These are phyloP conservation scores for Lichtheimia corymbifera DNA, from an alignment of 371 early-diverging fungal species.

Conservation along the genomic window DNA sequence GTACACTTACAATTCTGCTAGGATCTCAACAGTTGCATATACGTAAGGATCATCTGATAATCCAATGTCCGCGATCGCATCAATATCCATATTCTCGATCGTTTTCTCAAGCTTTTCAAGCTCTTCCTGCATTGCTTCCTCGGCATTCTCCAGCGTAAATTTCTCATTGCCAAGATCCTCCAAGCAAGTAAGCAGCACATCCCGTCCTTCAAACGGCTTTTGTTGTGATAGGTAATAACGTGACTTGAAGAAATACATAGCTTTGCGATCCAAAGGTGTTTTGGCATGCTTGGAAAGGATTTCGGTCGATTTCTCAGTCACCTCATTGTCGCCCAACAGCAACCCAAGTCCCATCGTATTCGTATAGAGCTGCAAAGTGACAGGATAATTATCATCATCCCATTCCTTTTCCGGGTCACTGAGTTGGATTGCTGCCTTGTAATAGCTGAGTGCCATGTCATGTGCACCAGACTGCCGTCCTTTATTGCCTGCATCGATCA, in stretches of 20 bases:
- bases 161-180: conserved; percentile 28
- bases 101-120: conserved; percentile 14
- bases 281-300: conserved; percentile 31
- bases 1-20: conserved; percentile 42
- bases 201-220: conserved; percentile 32
- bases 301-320: conserved; percentile 22
- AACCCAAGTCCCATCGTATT: conserved; percentile 36
- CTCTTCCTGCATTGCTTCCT: conserved; percentile 17
- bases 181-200: conserved; percentile 28
- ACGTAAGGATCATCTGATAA: conserved; percentile 28
- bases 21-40: conserved; percentile 26
- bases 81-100: conserved; percentile 20
- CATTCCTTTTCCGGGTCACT: conserved; percentile 17
- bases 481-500: conserved; percentile 40
- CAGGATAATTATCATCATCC: conserved; percentile 19
- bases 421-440: conserved; percentile 33
- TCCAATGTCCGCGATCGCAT: conserved; percentile 13
- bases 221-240: conserved; percentile 35
- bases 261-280: conserved; percentile 36
- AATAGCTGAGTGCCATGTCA: conserved; percentile 34
- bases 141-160: conserved; percentile 7
- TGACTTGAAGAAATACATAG: conserved; percentile 36
- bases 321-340: conserved; percentile 36
- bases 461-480: conserved; percentile 46
- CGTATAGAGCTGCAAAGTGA: conserved; percentile 31